Evolutionary conservation across 1,284 basidiomycete genomes (phyloP), one percentile per base, ranked within the genome.

Genomic region (Amylostereum areolatum): DNA sequence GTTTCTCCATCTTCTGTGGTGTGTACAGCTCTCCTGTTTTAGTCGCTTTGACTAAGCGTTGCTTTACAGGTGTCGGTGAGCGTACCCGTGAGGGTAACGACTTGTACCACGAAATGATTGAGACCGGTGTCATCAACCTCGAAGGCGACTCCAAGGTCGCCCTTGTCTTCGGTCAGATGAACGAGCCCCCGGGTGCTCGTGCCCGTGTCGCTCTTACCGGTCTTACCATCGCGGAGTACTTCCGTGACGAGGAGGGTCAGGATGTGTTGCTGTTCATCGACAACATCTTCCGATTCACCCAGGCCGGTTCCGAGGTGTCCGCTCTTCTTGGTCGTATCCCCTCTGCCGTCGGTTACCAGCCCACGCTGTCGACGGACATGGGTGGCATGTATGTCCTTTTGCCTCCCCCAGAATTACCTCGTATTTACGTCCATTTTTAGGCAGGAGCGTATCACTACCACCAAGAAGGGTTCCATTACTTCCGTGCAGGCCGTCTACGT

Each of bases 81-180:
- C 92, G 96, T 77, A 99, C 96, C 60, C 96, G 96, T 82, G 96
- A 99, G 86, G 96, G 96, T 77, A 99, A 99, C 81, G 96, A 99
- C 80, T 78, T 99, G 64, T 99, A 99, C 81, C 95, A 97, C 75
- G 96, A 99, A 78, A 98, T 99, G 95, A 97, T 97, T 74, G 94
- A 98, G 75, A 97, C 95, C 54, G 96, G 96, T 86, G 96, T 99
- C 82, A 99, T 99, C 83, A 96, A 98, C 75, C 84, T 95, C 63
- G 83, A 97, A 66, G 94, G 94, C 72, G 92, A 96, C 72, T 98
- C 96, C 71, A 98, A 99, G 84, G 96, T 97, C 74, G 95, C 96
- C 64, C 87, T 99, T 59, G 96, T 99, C 62, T 99, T 99, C 81
- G 96, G 96, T 80, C 96, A 99, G 79, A 99, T 99, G 96, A 99